phyloP scores from a whole-genome alignment of 2,329 filamentous ascomycete genomes.

The Diplodia intermedia region DNA sequence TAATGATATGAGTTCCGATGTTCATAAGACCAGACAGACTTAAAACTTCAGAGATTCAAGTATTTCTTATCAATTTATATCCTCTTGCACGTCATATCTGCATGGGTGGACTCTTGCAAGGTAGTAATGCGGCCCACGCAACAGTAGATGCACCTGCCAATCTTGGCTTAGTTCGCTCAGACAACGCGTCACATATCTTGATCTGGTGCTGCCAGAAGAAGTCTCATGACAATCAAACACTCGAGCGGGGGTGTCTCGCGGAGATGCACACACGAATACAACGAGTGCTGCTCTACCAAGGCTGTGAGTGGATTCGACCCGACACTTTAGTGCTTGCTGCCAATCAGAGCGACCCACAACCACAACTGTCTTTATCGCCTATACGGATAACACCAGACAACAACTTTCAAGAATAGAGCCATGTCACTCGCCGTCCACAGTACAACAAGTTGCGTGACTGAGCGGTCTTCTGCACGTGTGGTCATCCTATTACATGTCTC shows the following conservation, averaged over 20 bases:
- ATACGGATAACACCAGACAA: no score
- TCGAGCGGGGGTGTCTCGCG: not conserved
- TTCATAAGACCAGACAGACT: not conserved
- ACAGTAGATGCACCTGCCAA: conserved; percentile 21
- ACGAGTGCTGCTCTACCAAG: not conserved
- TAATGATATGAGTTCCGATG: not conserved
- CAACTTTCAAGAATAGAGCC: not conserved
- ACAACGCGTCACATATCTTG: not conserved
- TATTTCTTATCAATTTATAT: not conserved
- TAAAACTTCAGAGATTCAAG: not conserved
- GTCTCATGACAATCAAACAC: not conserved
- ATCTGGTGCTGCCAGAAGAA: not conserved
- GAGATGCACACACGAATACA: not conserved
- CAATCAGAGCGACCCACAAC: not conserved
- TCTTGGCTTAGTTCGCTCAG: conserved; percentile 6
- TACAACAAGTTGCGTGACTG: not conserved
- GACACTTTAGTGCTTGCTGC: not conserved
- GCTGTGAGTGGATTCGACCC: not conserved
- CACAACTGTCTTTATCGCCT: not conserved
- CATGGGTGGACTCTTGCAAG: not conserved
- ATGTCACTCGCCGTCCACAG: not conserved
- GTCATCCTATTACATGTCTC: not conserved
- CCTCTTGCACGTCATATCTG: conserved; percentile 14
- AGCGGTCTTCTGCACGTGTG: not conserved
- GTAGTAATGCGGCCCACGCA: conserved; percentile 6